These are phyloP conservation scores for Perkinsus marinus DNA, from an alignment of 169 alveolate species.

Conservation along the genomic window DNA sequence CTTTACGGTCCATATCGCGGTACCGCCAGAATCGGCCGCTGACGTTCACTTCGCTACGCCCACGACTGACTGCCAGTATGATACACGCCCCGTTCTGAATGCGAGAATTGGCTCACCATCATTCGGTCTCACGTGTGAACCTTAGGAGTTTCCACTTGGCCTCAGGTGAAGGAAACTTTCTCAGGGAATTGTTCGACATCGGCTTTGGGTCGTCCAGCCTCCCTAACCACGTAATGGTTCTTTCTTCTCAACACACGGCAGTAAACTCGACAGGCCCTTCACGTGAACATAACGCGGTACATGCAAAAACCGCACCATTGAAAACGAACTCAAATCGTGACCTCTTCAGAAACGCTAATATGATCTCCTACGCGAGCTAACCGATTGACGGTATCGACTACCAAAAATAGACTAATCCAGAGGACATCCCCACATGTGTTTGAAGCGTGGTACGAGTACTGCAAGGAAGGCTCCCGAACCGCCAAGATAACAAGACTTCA, in stretches of 20 bases:
- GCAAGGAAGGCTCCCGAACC: conserved; percentile 13
- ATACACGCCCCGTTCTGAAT: no score
- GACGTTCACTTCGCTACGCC: not conserved
- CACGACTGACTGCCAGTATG: no score
- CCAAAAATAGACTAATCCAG: not conserved
- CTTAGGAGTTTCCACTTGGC: no score
- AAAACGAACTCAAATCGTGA: not conserved
- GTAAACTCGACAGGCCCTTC: no score
- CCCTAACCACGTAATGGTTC: no score
- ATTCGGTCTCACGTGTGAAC: no score
- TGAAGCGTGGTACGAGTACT: conserved; percentile 2
- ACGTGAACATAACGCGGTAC: no score
- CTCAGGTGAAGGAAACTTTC: no score
- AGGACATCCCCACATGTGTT: not conserved
- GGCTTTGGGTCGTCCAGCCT: no score
- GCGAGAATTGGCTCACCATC: no score
- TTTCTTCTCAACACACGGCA: no score
- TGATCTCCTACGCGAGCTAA: not conserved
- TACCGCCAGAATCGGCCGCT: not conserved
- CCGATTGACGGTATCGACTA: not conserved
- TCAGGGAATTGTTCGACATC: no score
- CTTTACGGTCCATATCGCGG: not conserved
- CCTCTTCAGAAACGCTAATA: not conserved
- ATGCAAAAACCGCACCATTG: not conserved
- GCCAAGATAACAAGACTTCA: conserved; percentile 3